Percentiles rank a stretch among this genome's conserved stretches.
Conservation (phyloP, 106 monocot species). For the Dendrobium nobile region DNA sequence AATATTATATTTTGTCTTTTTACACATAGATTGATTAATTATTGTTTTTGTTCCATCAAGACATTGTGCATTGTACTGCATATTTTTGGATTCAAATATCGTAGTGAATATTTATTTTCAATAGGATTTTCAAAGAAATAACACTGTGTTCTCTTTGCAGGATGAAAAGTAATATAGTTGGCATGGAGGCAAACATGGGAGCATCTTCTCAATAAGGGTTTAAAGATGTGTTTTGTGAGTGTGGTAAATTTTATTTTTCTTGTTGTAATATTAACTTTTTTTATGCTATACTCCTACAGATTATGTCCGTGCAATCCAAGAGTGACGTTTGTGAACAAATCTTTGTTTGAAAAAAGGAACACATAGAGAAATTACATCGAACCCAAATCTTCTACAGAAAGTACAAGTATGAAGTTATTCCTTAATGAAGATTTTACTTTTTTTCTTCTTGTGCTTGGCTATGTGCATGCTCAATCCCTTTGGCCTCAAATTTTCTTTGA, state of each 20-base stretch:
- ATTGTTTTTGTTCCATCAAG: neutral
- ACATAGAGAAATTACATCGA: conserved; percentile 88
- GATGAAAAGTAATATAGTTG: conserved; percentile 96
- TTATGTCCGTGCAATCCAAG: conserved; percentile 84
- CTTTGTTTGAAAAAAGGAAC: conserved; percentile 93
- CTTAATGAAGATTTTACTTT: conserved; percentile 3
- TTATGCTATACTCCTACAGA: conserved; percentile 32
- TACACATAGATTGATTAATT: neutral
- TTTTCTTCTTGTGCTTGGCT: conserved; percentile 3
- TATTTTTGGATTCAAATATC: neutral
- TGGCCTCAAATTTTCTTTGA: too few relatives aligned
- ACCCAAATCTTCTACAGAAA: conserved; percentile 85
- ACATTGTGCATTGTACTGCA: neutral
- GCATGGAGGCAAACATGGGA: conserved; percentile 98
- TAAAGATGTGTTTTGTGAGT: neutral
- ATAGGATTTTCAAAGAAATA: neutral
- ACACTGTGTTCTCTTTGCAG: conserved; percentile 19
- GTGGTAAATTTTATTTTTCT: neutral
- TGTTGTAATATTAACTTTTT: conserved; percentile 2
- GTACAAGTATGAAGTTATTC: conserved; percentile 55
- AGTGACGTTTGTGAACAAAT: conserved; percentile 86
- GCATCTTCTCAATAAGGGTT: conserved; percentile 91
- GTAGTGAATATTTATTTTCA: neutral
- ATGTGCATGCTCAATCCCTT: too few relatives aligned
- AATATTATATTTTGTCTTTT: neutral